Percentiles rank a stretch among this genome's conserved stretches.
These are phyloP conservation scores for Acrocalymma vagum DNA, from an alignment of 2,329 filamentous ascomycete genomes.

Conservation along the genomic window DNA sequence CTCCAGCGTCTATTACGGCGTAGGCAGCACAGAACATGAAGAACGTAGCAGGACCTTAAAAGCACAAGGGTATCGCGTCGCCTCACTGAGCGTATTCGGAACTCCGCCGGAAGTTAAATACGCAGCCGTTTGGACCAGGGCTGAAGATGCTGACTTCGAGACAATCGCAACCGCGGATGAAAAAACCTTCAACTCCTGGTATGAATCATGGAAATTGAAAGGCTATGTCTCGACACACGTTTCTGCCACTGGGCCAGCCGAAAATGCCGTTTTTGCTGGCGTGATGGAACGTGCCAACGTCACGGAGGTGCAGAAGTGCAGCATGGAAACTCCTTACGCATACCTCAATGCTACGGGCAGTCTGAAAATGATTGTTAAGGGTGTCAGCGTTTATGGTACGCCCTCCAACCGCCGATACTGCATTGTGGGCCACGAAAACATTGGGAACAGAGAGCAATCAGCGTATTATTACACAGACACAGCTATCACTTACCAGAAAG, in stretches of 20 bases:
- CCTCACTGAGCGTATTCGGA: constrained; percentile 24
- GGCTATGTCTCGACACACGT: constrained; percentile 31
- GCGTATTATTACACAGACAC: constrained; percentile 20
- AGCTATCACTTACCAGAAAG: constrained; percentile 11
- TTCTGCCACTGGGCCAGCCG: constrained; percentile 26
- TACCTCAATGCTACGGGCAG: constrained; percentile 12
- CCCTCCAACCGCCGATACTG: constrained; percentile 24
- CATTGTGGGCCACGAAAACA: constrained; percentile 26
- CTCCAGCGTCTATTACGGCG: too few species aligned
- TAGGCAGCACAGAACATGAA: too few species aligned
- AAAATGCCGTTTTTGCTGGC: constrained; percentile 25
- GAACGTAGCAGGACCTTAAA: too few species aligned
- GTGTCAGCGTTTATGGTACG: constrained; percentile 24
- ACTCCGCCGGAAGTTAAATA: constrained; percentile 19
- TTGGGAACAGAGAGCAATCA: constrained; percentile 19
- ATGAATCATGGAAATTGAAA: constrained; percentile 17
- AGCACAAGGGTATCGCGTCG: constrained; percentile 21
- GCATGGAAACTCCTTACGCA: constrained; percentile 12
- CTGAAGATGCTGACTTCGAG: constrained; percentile 19
- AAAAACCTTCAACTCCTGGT: constrained; percentile 24
- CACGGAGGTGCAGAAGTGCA: constrained; percentile 17
- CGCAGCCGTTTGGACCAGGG: constrained; percentile 27
- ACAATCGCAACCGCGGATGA: constrained; percentile 23
- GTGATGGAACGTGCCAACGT: constrained; percentile 24
- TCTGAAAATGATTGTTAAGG: constrained; percentile 18